These are phyloP conservation scores for Flaveria ramosissima DNA, from an alignment of 129 eudicot genomes.

Conservation along the genomic window DNA sequence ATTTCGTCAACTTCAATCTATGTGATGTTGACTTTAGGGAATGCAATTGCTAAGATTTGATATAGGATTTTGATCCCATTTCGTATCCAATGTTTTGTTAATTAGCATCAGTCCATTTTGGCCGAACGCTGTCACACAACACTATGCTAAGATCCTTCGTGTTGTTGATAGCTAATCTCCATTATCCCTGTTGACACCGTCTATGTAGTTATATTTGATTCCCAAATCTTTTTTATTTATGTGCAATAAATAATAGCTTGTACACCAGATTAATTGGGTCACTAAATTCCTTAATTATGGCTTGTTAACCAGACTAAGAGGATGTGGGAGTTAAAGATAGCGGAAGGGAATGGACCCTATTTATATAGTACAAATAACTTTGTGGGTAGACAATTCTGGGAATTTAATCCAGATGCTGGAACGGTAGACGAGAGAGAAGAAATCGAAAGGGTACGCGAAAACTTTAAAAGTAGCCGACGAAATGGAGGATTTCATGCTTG, in stretches of 20 bases:
- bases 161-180: not conserved
- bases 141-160: not conserved
- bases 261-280: not conserved
- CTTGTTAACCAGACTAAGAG: not conserved
- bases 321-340: constrained; percentile 76
- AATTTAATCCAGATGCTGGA: constrained; percentile 55
- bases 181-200: not conserved
- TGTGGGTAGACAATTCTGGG: constrained; percentile 79
- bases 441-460: constrained; percentile 47
- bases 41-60: not conserved
- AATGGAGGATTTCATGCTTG: constrained; percentile 58
- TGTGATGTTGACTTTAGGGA: too few species aligned
- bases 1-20: too few species aligned
- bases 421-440: constrained; percentile 46
- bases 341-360: constrained; percentile 56
- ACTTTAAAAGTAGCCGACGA: constrained; percentile 32
- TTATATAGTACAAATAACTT: constrained; percentile 73
- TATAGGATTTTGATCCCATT: not conserved
- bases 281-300: too few species aligned
- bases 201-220: not conserved
- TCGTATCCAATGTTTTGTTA: not conserved
- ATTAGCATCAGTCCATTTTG: not conserved
- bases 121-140: constrained; percentile 1
- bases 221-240: not conserved
- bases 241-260: not conserved